Conservation (phyloP, 495 filamentous ascomycete genomes). For the Penicillium simplicissimum region DNA sequence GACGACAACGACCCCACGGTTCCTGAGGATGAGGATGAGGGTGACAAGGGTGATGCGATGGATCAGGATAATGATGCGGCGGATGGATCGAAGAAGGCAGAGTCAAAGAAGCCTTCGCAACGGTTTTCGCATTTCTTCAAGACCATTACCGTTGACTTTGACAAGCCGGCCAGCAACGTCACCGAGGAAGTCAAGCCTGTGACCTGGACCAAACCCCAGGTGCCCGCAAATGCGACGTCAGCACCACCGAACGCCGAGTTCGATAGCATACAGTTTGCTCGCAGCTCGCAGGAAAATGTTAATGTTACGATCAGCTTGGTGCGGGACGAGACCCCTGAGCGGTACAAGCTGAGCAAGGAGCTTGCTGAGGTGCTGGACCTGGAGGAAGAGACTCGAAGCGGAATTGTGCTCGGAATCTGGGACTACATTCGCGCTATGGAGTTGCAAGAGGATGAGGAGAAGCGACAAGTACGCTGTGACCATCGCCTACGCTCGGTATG, state of each 20-base stretch:
- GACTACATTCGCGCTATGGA: constrained; percentile 88
- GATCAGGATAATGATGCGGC: constrained; percentile 54
- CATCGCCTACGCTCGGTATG: constrained; percentile 72
- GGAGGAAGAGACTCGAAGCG: constrained; percentile 80
- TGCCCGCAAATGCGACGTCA: constrained; percentile 51
- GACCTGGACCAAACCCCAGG: constrained; percentile 72
- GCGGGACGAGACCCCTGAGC: constrained; percentile 81
- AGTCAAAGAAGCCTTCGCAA: constrained; percentile 46
- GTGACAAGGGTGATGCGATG: constrained; percentile 55
- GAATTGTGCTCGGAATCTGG: constrained; percentile 87
- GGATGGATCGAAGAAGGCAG: constrained; percentile 41
- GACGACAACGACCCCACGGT: constrained; percentile 56
- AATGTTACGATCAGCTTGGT: constrained; percentile 88
- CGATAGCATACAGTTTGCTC: constrained; percentile 87
- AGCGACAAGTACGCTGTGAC: constrained; percentile 87
- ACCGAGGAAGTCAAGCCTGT: constrained; percentile 60
- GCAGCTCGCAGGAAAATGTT: constrained; percentile 86
- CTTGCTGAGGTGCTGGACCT: constrained; percentile 86
- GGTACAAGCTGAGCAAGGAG: constrained; percentile 72
- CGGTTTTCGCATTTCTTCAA: constrained; percentile 97
- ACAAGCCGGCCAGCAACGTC: constrained; percentile 52
- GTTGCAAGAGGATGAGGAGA: constrained; percentile 91
- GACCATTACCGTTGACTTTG: constrained; percentile 82
- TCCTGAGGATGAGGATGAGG: constrained; percentile 59
- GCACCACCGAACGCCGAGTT: constrained; percentile 67